A percentile compares a stretch with the other conserved stretches of the same genome.
Evolutionary conservation across 2,329 filamentous ascomycete species (phyloP).

Genomic region (Scytalidium lignicola): DNA sequence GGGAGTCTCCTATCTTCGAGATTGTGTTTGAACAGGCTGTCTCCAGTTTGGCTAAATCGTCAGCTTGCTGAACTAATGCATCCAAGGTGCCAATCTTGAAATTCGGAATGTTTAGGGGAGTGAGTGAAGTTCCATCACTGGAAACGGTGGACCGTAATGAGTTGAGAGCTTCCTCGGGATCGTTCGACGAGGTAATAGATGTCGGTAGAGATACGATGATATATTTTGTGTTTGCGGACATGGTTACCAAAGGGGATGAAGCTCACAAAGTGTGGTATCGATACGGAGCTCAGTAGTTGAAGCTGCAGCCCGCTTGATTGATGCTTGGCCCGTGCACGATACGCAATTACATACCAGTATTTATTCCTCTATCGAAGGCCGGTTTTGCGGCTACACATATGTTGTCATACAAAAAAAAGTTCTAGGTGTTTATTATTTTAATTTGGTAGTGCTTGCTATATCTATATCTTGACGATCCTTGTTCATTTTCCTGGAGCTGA

Average conservation of each 20-base stretch:
- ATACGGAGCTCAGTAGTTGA: conserved; percentile 3
- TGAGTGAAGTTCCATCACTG: conserved; percentile 68
- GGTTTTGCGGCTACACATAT: too few relatives aligned
- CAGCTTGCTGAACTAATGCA: conserved; percentile 90
- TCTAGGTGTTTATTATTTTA: too few relatives aligned
- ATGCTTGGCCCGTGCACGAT: neutral
- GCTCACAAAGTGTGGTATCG: neutral
- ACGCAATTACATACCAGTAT: neutral
- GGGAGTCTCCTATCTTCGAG: conserved; percentile 59
- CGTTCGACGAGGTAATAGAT: conserved; percentile 75
- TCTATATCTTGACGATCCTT: too few relatives aligned
- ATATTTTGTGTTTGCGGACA: conserved; percentile 52
- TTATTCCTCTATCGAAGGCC: too few relatives aligned
- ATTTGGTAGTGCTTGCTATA: too few relatives aligned
- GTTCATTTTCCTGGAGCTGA: too few relatives aligned
- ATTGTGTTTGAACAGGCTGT: conserved; percentile 74
- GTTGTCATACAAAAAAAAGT: too few relatives aligned
- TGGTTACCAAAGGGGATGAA: conserved; percentile 8
- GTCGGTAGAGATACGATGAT: conserved; percentile 86
- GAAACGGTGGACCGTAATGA: conserved; percentile 68
- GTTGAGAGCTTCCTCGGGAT: conserved; percentile 75
- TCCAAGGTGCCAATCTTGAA: conserved; percentile 99
- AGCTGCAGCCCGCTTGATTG: neutral
- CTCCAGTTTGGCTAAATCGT: conserved; percentile 88
- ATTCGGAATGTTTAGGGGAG: conserved; percentile 77